Evolutionary conservation across 805 yeast species (phyloP).

Genomic region (Ogataea trehaloabstinens): DNA sequence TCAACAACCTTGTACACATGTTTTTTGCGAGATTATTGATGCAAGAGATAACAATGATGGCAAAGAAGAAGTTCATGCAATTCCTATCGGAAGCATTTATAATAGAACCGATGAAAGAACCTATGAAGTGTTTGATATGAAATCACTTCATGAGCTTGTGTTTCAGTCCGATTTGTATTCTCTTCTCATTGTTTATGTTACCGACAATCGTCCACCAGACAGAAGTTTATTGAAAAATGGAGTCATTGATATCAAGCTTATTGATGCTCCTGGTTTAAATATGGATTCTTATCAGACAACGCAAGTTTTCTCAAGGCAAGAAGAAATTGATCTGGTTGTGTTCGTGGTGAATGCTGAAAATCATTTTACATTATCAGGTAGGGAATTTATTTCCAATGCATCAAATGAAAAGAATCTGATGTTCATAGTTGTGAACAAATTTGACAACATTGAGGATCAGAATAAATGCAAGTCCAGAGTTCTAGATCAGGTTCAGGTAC

Average conservation of each 20-base stretch:
- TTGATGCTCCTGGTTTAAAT: slow-evolving; percentile 97
- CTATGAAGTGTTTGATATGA: slow-evolving; percentile 52
- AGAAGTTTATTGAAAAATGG: slow-evolving; percentile 82
- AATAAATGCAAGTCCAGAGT: slow-evolving; percentile 74
- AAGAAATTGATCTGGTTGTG: slow-evolving; percentile 92
- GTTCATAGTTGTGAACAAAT: slow-evolving; percentile 90
- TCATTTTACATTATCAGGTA: slow-evolving; percentile 90
- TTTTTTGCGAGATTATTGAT: slow-evolving; percentile 92
- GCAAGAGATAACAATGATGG: slow-evolving; percentile 65
- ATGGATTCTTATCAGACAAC: slow-evolving; percentile 92
- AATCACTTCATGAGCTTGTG: slow-evolving; percentile 66
- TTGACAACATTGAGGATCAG: slow-evolving; percentile 82
- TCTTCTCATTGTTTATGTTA: slow-evolving; percentile 75
- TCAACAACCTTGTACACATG: slow-evolving; percentile 96
- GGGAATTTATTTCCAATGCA: slow-evolving; percentile 87
- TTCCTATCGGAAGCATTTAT: slow-evolving; percentile 56
- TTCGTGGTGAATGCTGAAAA: slow-evolving; percentile 96
- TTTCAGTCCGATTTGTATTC: slow-evolving; percentile 69
- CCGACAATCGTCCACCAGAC: slow-evolving; percentile 66
- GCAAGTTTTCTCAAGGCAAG: slow-evolving; percentile 92
- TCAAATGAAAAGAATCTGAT: slow-evolving; percentile 89
- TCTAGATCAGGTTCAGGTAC: slow-evolving; percentile 75
- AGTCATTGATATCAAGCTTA: slow-evolving; percentile 84
- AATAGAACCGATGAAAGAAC: slow-evolving; percentile 60
- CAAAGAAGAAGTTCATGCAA: slow-evolving; percentile 91